Conservation (phyloP, 345 rosid genomes). For the Eucalyptus globulus region DNA sequence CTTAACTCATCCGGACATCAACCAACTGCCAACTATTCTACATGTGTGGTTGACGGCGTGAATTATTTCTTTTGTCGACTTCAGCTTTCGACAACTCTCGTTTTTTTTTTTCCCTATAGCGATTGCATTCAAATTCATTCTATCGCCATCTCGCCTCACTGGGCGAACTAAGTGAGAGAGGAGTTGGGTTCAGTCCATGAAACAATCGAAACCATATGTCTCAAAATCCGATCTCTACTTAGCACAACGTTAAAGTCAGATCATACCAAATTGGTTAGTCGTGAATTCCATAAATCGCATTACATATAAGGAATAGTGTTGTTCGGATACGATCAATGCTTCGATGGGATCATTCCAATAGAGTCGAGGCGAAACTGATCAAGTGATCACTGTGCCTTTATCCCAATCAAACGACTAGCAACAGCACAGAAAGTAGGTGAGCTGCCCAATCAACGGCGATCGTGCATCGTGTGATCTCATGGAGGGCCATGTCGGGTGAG, state of each 20-base stretch:
- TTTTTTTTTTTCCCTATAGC: fast-evolving
- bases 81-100: neutral
- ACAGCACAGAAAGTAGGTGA: neutral
- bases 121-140: neutral
- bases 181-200: neutral
- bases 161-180: neutral
- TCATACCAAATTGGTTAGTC: too few species aligned
- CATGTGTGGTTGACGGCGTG: neutral
- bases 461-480: neutral
- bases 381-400: neutral
- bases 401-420: neutral
- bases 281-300: neutral
- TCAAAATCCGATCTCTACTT: neutral
- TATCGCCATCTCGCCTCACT: neutral
- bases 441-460: neutral
- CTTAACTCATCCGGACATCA: neutral
- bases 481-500: neutral
- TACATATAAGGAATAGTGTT: too few species aligned
- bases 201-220: neutral
- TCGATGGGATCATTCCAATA: neutral
- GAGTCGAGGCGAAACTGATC: neutral
- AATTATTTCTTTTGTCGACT: neutral
- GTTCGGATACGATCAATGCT: neutral
- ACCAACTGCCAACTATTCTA: neutral
- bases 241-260: neutral